A percentile compares a stretch with the other conserved stretches of the same genome.
Conservation (phyloP, 495 filamentous ascomycete genomes). For the Lophiotrema nucula region DNA sequence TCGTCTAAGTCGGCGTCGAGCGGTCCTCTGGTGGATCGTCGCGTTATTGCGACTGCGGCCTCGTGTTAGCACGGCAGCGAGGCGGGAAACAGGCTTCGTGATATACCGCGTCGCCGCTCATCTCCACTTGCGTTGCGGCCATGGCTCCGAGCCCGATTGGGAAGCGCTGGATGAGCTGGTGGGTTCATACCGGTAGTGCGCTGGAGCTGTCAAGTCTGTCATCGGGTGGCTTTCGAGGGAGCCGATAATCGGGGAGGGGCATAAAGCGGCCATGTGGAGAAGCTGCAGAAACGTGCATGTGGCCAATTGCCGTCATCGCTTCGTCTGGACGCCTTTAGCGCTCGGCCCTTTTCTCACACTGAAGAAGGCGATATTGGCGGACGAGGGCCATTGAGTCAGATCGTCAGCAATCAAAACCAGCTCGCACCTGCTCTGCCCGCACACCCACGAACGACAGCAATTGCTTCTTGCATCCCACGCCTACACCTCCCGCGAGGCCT, state of each 20-base stretch:
- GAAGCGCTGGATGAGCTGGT: not conserved
- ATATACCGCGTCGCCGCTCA: conserved; percentile 31
- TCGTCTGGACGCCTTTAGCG: not conserved
- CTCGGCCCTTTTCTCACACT: not conserved
- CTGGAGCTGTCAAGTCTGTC: not conserved
- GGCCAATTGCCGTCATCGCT: not conserved
- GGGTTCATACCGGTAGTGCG: not conserved
- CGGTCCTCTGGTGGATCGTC: conserved; percentile 38
- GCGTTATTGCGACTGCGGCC: conserved; percentile 30
- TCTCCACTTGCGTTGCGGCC: conserved; percentile 24
- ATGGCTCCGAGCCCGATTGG: conserved; percentile 26
- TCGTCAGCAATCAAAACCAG: not conserved
- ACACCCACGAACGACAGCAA: too few relatives aligned
- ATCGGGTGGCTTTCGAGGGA: too few relatives aligned
- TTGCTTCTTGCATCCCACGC: conserved; percentile 9
- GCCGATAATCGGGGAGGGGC: not conserved
- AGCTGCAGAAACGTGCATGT: not conserved
- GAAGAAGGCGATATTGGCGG: too few relatives aligned
- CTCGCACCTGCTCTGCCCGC: not conserved
- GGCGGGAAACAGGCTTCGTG: not conserved
- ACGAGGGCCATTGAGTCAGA: conserved; percentile 3
- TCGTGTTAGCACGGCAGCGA: not conserved
- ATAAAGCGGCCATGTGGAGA: conserved; percentile 9
- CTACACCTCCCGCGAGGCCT: not conserved
- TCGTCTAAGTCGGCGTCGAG: conserved; percentile 37